These are phyloP conservation scores for Chlorociboria aeruginascens DNA, from an alignment of 495 filamentous ascomycete species.

Conservation along the genomic window DNA sequence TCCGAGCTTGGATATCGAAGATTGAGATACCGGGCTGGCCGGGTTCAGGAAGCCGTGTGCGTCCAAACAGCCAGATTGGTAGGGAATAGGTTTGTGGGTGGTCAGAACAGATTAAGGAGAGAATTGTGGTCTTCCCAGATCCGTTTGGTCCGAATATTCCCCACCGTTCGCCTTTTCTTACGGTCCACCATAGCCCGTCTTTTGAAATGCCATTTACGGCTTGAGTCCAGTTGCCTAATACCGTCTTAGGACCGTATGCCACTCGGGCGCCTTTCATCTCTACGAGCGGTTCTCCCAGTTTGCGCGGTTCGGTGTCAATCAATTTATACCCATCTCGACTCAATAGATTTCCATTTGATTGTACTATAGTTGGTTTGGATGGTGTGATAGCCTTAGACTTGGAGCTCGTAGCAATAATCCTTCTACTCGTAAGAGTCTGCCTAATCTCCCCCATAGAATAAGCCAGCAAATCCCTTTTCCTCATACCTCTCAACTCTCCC, in stretches of 20 bases:
- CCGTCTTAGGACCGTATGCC: conserved; percentile 62
- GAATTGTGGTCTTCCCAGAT: conserved; percentile 82
- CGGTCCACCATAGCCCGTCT: conserved; percentile 67
- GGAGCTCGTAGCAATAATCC: conserved; percentile 19
- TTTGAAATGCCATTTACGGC: conserved; percentile 27
- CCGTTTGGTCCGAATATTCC: conserved; percentile 87
- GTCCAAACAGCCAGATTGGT: conserved; percentile 75
- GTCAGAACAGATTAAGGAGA: conserved; percentile 87
- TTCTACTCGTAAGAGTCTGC: conserved; percentile 30
- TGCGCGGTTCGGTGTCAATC: conserved; percentile 6
- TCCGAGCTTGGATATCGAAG: conserved; percentile 80
- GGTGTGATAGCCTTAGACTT: not conserved
- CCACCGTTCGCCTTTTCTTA: conserved; percentile 77
- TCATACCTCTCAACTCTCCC: conserved; percentile 25
- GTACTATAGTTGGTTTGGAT: not conserved
- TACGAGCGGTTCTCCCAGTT: conserved; percentile 50
- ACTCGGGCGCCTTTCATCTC: conserved; percentile 78
- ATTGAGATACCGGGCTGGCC: conserved; percentile 69
- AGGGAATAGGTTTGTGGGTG: conserved; percentile 89
- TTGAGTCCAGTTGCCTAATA: conserved; percentile 71
- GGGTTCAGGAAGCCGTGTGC: conserved; percentile 60
- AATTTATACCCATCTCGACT: conserved; percentile 21
- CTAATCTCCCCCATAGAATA: conserved; percentile 40
- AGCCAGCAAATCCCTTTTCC: conserved; percentile 29
- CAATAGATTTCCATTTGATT: conserved; percentile 7